Percentiles rank a stretch among this genome's conserved stretches.
Conservation (phyloP, 2,329 filamentous ascomycete species). For the Ophiostoma tasmaniense region DNA sequence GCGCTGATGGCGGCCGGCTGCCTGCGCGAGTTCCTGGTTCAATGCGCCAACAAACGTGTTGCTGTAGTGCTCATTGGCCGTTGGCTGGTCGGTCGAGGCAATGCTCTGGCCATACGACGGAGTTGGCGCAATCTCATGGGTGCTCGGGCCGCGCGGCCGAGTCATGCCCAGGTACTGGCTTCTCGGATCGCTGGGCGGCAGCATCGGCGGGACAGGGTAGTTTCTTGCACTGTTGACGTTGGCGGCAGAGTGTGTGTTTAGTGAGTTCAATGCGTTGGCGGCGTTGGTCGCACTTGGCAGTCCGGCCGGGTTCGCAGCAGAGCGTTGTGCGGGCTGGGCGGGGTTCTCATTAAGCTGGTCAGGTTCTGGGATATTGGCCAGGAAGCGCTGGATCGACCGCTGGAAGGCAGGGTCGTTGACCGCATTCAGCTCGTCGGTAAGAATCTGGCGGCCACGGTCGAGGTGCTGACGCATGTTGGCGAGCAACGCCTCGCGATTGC, state of each 20-base stretch:
- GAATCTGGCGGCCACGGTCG: neutral
- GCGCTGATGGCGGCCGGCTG: neutral
- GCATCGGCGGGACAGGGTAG: neutral
- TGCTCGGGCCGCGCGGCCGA: neutral
- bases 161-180: neutral
- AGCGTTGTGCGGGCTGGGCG: neutral
- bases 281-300: neutral
- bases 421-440: neutral
- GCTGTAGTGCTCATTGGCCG: constrained; percentile 3
- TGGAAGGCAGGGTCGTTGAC: neutral
- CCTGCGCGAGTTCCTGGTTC: neutral
- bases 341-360: neutral
- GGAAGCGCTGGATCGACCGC: constrained; percentile 2
- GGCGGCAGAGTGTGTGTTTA: neutral
- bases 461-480: neutral
- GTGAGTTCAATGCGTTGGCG: neutral
- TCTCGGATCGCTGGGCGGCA: neutral
- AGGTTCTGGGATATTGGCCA: neutral
- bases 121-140: constrained; percentile 5
- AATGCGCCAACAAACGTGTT: constrained; percentile 3
- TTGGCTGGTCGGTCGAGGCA: neutral
- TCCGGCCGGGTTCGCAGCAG: neutral
- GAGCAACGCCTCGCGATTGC: neutral
- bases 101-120: constrained; percentile 9
- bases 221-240: neutral